Evolutionary conservation across 768 basidiomycete species (phyloP).

Genomic region (Mycena pura): DNA sequence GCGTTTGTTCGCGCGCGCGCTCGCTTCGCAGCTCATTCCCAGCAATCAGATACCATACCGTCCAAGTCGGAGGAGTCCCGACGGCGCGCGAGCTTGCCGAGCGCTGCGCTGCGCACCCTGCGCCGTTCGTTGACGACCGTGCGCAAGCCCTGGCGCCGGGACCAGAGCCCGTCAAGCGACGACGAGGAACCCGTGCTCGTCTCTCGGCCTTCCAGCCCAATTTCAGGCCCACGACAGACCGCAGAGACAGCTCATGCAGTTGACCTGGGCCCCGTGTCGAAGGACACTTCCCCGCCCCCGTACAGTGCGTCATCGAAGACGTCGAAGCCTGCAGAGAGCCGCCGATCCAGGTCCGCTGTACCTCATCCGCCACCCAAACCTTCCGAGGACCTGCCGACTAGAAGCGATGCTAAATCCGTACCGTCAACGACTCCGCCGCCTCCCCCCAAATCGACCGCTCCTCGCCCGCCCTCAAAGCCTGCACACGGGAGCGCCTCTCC

Average conservation of each 20-base stretch:
- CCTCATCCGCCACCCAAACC: background rate
- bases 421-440: background rate
- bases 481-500: too few relatives aligned
- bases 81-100: background rate
- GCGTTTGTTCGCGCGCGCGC: background rate
- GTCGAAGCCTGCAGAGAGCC: background rate
- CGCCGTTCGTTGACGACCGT: conserved; percentile 16
- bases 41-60: background rate
- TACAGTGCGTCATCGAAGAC: background rate
- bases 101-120: conserved; percentile 13
- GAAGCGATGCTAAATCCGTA: background rate
- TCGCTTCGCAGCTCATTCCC: background rate
- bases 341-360: background rate
- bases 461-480: too few relatives aligned
- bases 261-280: background rate
- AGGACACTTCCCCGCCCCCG: background rate
- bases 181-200: conserved; percentile 21
- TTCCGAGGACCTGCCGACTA: background rate
- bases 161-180: conserved; percentile 10
- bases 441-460: too few relatives aligned
- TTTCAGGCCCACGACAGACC: background rate
- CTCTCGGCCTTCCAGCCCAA: conserved; percentile 10
- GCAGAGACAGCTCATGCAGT: background rate
- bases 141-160: conserved; percentile 7
- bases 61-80: background rate